Conservation (phyloP, 192 early-diverging fungal genomes). For the Entomortierella lignicola region DNA sequence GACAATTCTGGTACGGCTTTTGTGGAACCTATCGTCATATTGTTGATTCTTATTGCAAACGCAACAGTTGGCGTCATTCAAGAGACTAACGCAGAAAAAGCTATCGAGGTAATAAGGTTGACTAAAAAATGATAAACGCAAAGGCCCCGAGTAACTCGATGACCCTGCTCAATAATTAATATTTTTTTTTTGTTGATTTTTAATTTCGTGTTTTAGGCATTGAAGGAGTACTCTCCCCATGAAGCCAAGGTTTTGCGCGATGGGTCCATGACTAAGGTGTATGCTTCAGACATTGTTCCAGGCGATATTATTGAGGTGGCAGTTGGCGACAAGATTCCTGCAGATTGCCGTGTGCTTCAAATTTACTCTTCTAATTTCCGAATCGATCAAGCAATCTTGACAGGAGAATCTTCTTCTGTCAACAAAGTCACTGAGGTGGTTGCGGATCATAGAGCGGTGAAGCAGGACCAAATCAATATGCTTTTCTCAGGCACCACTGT, state of each 20-base stretch:
- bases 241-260: constrained; percentile 91
- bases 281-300: constrained; percentile 87
- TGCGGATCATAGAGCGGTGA: constrained; percentile 77
- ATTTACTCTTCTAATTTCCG: constrained; percentile 87
- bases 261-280: constrained; percentile 72
- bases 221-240: constrained; percentile 97
- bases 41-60: constrained; percentile 98
- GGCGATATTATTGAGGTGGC: constrained; percentile 94
- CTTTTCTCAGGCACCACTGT: constrained; percentile 96
- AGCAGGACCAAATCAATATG: constrained; percentile 97
- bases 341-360: constrained; percentile 89
- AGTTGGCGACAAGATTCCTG: constrained; percentile 97
- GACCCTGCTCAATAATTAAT: background rate
- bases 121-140: background rate
- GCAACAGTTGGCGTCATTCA: constrained; percentile 97
- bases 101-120: constrained; percentile 92
- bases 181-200: constrained; percentile 81
- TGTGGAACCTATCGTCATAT: constrained; percentile 98
- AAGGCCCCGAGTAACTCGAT: background rate
- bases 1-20: constrained; percentile 83
- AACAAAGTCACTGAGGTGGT: constrained; percentile 78
- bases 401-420: constrained; percentile 96
- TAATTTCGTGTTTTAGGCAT: no score
- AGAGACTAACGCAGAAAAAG: constrained; percentile 97
- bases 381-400: constrained; percentile 94